phyloP scores from a whole-genome alignment of 2,329 filamentous ascomycete genomes.

The Stagonosporopsis tanaceti region DNA sequence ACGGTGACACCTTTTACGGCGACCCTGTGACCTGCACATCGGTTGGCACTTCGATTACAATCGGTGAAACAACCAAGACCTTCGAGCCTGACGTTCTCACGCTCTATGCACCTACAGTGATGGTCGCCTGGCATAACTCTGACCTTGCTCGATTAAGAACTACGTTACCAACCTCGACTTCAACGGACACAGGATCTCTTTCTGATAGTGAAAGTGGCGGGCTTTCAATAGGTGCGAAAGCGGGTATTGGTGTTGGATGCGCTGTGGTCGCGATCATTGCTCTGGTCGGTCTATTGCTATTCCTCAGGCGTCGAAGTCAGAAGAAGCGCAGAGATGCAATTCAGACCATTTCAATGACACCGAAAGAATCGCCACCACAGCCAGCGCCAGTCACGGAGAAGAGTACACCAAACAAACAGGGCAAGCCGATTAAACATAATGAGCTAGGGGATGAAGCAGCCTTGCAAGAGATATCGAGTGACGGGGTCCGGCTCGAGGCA shows the following conservation, averaged over 20 bases:
- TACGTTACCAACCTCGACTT: not conserved
- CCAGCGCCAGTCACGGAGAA: not conserved
- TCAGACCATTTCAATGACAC: not conserved
- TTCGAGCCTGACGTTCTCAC: slow-evolving; percentile 1
- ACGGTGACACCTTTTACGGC: slow-evolving; percentile 1
- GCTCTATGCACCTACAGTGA: slow-evolving; percentile 1
- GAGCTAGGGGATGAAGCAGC: slow-evolving; percentile 1
- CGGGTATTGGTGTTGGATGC: not conserved
- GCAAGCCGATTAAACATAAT: not conserved
- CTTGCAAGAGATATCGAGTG: slow-evolving; percentile 1
- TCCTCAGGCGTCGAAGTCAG: not conserved
- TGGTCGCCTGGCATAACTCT: slow-evolving; percentile 8
- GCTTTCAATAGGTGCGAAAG: not conserved
- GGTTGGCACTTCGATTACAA: not conserved
- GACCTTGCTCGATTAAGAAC: slow-evolving; percentile 2
- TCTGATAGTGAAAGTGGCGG: not conserved
- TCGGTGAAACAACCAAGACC: not conserved
- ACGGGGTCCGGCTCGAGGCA: not conserved
- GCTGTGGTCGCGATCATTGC: not conserved
- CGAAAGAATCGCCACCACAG: not conserved
- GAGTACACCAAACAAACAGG: not conserved
- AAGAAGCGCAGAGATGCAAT: not conserved
- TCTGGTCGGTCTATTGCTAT: not conserved
- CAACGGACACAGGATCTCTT: not conserved
- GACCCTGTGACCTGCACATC: slow-evolving; percentile 5